phyloP scores from a whole-genome alignment of 2,329 filamentous ascomycete genomes.

The Exophiala sideris region DNA sequence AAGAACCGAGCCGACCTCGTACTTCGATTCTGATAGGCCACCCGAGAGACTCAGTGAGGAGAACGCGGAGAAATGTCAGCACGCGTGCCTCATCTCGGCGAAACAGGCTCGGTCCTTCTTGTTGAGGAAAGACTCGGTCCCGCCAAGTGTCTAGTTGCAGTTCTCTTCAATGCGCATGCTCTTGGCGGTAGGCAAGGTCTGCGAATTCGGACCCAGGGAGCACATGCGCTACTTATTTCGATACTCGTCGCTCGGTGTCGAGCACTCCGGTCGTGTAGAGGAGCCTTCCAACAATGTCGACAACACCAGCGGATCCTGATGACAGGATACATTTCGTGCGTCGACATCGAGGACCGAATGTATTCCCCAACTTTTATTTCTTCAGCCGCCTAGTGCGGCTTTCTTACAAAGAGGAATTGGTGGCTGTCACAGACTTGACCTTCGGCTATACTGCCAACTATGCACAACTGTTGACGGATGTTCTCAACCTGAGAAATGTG shows the following conservation, averaged over 20 bases:
- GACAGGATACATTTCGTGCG: constrained; percentile 1
- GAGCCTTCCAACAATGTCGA: neutral
- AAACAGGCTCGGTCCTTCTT: neutral
- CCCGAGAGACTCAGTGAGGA: neutral
- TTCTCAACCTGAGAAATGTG: constrained; percentile 41
- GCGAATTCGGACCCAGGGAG: neutral
- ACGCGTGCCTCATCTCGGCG: neutral
- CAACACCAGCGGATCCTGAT: neutral
- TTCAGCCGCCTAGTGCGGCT: constrained; percentile 32
- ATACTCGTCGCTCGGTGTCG: neutral
- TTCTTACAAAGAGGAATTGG: constrained; percentile 25
- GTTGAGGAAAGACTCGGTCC: neutral
- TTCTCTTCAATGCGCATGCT: neutral
- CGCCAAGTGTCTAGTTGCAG: too few species aligned
- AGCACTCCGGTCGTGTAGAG: neutral
- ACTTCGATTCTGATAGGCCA: neutral
- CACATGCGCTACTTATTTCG: neutral
- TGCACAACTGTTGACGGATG: constrained; percentile 44
- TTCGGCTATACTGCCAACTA: constrained; percentile 35
- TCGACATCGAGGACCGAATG: constrained; percentile 25
- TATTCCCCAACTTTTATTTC: constrained; percentile 32
- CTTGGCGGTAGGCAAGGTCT: neutral
- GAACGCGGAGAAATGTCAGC: neutral
- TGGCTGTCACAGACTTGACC: constrained; percentile 31
- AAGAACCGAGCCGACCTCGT: neutral